Evolutionary conservation across 208 protist species (phyloP).

Genomic region (Wallacemonas sp.): DNA sequence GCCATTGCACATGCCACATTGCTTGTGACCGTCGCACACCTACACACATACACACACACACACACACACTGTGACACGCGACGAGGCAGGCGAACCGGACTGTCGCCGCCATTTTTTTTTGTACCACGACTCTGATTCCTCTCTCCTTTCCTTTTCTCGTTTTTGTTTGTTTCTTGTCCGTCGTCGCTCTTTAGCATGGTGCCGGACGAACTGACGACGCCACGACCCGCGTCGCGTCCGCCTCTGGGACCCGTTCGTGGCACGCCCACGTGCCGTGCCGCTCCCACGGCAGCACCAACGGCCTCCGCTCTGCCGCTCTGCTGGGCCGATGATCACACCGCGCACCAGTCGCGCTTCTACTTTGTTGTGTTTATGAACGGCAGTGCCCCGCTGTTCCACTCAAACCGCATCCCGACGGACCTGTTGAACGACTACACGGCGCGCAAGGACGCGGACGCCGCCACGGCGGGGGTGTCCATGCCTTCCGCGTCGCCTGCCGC

Average conservation of each 20-base stretch:
- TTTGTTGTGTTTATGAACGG: constrained; percentile 81
- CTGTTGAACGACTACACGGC: constrained; percentile 10
- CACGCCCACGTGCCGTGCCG: too few relatives aligned
- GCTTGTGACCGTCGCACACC: too few relatives aligned
- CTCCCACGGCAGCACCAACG: background rate
- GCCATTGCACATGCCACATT: too few relatives aligned
- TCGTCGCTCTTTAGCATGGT: background rate
- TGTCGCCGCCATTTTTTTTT: too few relatives aligned
- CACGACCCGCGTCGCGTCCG: background rate
- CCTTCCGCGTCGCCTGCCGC: background rate
- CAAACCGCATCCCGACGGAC: constrained; percentile 52
- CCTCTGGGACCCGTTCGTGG: background rate
- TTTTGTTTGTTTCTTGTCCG: background rate
- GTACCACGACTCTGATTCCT: too few relatives aligned
- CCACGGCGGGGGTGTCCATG: background rate
- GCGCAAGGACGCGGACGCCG: background rate
- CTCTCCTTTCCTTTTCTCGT: constrained; percentile 19
- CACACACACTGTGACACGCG: too few relatives aligned
- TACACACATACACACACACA: too few relatives aligned
- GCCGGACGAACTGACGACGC: background rate
- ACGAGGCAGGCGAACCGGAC: too few relatives aligned
- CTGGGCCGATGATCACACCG: background rate
- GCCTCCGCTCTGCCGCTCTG: background rate
- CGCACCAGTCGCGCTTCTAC: constrained; percentile 52
- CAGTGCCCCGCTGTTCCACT: constrained; percentile 75